Conservation (phyloP, 805 yeast genomes). For the Diddensiella santjacobensis region DNA sequence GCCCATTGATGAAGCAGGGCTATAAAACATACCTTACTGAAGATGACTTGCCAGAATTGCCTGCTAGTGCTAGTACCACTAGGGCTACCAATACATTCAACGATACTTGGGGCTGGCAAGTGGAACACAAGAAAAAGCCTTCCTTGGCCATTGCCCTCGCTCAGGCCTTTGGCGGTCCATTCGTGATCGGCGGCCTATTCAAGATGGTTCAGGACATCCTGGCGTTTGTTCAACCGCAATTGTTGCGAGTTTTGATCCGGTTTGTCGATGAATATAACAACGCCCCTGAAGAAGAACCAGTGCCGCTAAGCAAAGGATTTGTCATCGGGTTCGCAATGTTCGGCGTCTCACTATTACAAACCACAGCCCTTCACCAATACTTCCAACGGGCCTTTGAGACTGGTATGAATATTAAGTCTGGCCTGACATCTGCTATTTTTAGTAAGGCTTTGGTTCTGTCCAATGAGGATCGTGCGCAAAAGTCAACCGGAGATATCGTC, state of each 20-base stretch:
- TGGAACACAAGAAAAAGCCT: conserved; percentile 32
- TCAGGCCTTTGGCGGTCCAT: conserved; percentile 72
- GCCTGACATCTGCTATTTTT: conserved; percentile 60
- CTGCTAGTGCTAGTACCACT: conserved; percentile 60
- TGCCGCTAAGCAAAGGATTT: conserved; percentile 53
- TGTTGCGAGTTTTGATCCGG: conserved; percentile 61
- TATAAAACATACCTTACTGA: conserved; percentile 49
- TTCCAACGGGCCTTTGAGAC: conserved; percentile 48
- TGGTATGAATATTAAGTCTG: conserved; percentile 62
- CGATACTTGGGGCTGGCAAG: conserved; percentile 58
- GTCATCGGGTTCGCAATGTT: conserved; percentile 64
- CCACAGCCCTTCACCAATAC: conserved; percentile 66
- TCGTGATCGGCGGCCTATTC: conserved; percentile 65
- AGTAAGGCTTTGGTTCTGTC: conserved; percentile 61
- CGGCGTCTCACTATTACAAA: conserved; percentile 53
- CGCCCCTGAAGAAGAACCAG: conserved; percentile 19
- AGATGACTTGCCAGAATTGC: conserved; percentile 75
- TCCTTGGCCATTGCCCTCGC: conserved; percentile 60
- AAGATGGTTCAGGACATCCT: conserved; percentile 72
- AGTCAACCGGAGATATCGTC: conserved; percentile 75
- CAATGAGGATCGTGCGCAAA: conserved; percentile 50
- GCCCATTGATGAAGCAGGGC: conserved; percentile 75
- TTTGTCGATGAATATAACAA: conserved; percentile 48
- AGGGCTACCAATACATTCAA: conserved; percentile 48
- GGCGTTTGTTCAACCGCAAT: conserved; percentile 84